Percentiles rank a stretch among this genome's conserved stretches.
Conservation (phyloP, 1,284 basidiomycete species). For the Marasmius oreades region DNA sequence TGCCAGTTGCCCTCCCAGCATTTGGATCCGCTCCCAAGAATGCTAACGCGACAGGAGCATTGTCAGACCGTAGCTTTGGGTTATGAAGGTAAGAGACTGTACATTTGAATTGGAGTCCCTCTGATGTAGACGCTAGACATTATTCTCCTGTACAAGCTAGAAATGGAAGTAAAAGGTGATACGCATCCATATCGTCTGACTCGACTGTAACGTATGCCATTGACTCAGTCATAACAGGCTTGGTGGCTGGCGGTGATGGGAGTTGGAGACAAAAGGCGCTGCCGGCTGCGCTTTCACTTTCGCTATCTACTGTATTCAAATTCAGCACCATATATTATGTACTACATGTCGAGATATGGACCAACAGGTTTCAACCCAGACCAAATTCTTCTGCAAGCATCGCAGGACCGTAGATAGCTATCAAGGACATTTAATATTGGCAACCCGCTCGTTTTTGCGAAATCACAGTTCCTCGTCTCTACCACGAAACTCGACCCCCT, state of each 20-base stretch:
- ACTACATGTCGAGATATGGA: no score
- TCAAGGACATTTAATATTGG: no score
- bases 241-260: not conserved
- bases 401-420: no score
- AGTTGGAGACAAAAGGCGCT: no score
- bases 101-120: slow-evolving; percentile 66
- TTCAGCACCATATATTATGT: no score
- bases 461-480: slow-evolving; percentile 60
- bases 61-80: not conserved
- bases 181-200: slow-evolving; percentile 45
- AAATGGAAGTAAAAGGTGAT: slow-evolving; percentile 21
- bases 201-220: slow-evolving; percentile 60
- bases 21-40: slow-evolving; percentile 44
- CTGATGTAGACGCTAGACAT: slow-evolving; percentile 48
- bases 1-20: slow-evolving; percentile 25
- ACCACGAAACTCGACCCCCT: slow-evolving; percentile 38
- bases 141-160: slow-evolving; percentile 23
- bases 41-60: slow-evolving; percentile 31
- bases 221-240: no score
- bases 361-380: no score
- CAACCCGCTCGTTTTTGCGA: no score
- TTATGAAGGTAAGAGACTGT: slow-evolving; percentile 7
- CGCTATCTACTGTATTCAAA: no score
- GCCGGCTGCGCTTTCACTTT: no score
- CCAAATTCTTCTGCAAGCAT: no score